Conservation (phyloP, 2,329 filamentous ascomycete species). For the Beauveria australis region DNA sequence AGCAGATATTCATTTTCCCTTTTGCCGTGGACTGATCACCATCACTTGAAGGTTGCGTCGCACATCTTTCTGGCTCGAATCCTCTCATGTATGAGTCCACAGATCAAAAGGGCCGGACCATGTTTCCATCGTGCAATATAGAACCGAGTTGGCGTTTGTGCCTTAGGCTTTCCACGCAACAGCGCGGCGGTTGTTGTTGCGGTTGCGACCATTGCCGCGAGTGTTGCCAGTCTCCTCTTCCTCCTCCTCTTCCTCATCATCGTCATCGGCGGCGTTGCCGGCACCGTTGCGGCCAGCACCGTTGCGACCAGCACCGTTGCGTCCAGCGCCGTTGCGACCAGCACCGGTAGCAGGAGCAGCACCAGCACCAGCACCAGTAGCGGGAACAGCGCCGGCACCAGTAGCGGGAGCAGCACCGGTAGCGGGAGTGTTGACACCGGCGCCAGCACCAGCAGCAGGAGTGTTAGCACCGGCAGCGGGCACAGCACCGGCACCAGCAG, state of each 20-base stretch:
- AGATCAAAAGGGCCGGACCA: background rate
- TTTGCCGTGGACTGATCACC: background rate
- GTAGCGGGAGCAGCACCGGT: background rate
- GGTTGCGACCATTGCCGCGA: constrained; percentile 2
- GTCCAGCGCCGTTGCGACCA: background rate
- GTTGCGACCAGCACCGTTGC: background rate
- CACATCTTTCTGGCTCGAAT: background rate
- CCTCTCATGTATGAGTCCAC: background rate
- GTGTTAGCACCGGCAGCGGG: background rate
- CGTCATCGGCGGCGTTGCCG: background rate
- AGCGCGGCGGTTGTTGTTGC: constrained; percentile 12
- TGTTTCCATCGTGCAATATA: background rate
- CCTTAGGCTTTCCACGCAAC: constrained; percentile 14
- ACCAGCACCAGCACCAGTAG: background rate
- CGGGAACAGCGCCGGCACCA: no score
- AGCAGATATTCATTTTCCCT: background rate
- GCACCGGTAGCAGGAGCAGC: background rate
- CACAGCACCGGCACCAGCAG: background rate
- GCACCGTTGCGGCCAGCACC: background rate
- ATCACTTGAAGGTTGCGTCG: background rate
- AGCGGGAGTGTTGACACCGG: background rate
- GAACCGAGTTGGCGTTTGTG: background rate
- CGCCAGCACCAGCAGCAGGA: background rate
- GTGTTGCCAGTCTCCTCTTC: constrained; percentile 6
- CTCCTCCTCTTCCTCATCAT: background rate